Evolutionary conservation across 116 monocot species (phyloP), one percentile per base, ranked within the genome.

Genomic region (Cymodocea nodosa): DNA sequence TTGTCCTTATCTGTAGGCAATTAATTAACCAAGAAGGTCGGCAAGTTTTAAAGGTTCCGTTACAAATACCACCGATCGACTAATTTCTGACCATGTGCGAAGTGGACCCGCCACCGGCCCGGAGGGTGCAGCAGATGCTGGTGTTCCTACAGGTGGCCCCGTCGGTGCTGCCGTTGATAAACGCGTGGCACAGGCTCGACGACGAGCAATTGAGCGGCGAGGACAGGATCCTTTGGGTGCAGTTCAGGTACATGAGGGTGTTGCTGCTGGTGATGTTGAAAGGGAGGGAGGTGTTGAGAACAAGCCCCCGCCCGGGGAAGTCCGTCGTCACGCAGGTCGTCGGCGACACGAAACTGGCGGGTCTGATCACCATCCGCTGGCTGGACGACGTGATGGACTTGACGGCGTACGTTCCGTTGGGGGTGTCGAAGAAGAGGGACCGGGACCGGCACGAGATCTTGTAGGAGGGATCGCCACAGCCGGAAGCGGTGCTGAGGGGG

Each of bases 181-280:
- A 87, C 55, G 50, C 39, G 72, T 87, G 84, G 75, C 94, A 94
- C 48, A 78, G 82, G 63, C 78, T 78, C 53, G 51, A 44, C 61
- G 86, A 62, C 67, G 84, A 72, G 80, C 94, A 94, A 78, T 94
- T 89, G 56, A 93, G 84, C 13, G 93, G 86, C 40, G 93, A 85
- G n/a, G 23, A 58, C 58, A 93, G 82, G 24, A 93, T 65, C 14
- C 12, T 9, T 0, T 58, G 0, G 51, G 93, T 68, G 83, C 93
- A 93, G 76, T 93, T 93, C 56, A 89, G 77, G 67, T 89, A 77
- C 76, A 93, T 68, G 74, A 94, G 76, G 67, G 86, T 89, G 82
- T 94, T 94, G 67, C 70, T 63, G 55, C 70, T 50, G 67, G 82
- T 78, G 78, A 94, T 79, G 71, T 94, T 94, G 84, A 94, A 94